Conservation (phyloP, 2,329 filamentous ascomycete genomes). For the Exophiala phaeomuriformis region DNA sequence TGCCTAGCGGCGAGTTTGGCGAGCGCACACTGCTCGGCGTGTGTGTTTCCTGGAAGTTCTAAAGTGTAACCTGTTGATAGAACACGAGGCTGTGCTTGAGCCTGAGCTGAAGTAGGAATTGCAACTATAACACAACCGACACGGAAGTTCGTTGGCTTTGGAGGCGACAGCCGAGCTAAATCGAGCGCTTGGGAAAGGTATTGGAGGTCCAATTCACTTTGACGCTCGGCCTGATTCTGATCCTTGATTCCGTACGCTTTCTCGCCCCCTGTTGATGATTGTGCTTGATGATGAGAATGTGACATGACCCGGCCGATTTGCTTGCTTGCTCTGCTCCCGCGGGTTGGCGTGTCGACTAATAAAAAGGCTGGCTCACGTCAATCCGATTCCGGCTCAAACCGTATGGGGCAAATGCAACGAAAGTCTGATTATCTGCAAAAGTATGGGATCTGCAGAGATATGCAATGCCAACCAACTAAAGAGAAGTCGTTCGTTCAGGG, state of each 20-base stretch:
- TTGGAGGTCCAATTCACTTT: constrained; percentile 28
- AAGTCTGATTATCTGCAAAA: too few relatives aligned
- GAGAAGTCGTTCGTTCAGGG: too few relatives aligned
- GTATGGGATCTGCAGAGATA: too few relatives aligned
- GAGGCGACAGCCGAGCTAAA: constrained; percentile 71
- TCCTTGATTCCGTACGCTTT: not conserved
- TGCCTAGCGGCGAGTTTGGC: constrained; percentile 53
- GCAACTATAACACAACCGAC: constrained; percentile 80
- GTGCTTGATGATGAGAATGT: too few relatives aligned
- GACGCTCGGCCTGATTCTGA: not conserved
- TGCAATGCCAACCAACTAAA: too few relatives aligned
- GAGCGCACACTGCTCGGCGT: constrained; percentile 90
- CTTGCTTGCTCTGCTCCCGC: not conserved
- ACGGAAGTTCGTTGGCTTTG: constrained; percentile 84
- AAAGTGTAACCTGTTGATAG: constrained; percentile 82
- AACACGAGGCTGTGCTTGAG: constrained; percentile 36
- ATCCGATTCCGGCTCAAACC: too few relatives aligned
- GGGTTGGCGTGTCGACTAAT: too few relatives aligned
- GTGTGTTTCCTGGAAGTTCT: constrained; percentile 85
- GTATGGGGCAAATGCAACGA: too few relatives aligned
- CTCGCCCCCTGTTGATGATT: not conserved
- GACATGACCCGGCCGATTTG: too few relatives aligned
- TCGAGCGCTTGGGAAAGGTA: constrained; percentile 66
- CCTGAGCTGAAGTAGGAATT: constrained; percentile 22
- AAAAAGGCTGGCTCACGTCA: too few relatives aligned